Base-by-base conservation (phyloP, 2,329 filamentous ascomycete species). In the Ophiostoma australiae region DNA sequence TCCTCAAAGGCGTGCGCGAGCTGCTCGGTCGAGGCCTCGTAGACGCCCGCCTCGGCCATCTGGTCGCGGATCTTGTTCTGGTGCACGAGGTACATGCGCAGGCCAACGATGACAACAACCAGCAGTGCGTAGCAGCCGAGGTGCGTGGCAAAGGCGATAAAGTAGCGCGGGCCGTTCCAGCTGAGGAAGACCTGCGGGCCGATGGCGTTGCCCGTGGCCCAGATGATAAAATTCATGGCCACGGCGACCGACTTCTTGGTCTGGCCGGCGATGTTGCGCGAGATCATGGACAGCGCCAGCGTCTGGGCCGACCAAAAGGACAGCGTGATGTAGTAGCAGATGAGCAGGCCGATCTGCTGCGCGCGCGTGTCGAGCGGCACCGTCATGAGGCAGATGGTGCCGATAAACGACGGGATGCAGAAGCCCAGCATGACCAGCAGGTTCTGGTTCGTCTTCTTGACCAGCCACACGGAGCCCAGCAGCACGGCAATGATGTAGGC, bases 241-340 rank as follows among this genome's bases (percentile, higher is more conserved):
- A 92, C 85, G 7, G 86, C 87, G 11, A 89, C 84, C 0, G 85
- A 84, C 78, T 91, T 92, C 80, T 93, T 93, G 1, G 90, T 92
- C 75, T 91, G 89, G 0, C 90, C 90, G 35, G 87, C 90, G 11
- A 91, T 82, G 76, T 92, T 92, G 20, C 89, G 84, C 0, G 87
- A 87, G 71, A 91, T 84, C 82, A 92, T 84, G 17, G 88, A 89
- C 75, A 92, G 85, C 82, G 15, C 92, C 81, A 67, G 61, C 1
- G 88, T 90, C 76, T 90, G 87, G 0, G 89, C 90, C 0, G 90
- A 89, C 90, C 90, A 93, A 84, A 93, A 93, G 5, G 89, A 91
- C 23, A 92, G 83, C 0, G 72, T 89, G 73, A 93, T 89, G 80
- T 93, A 93, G 82, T 93, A 93, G 76, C 84, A 86, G 76, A 93